Conservation (phyloP, 2,329 filamentous ascomycete species). For the Alternaria dauci region DNA sequence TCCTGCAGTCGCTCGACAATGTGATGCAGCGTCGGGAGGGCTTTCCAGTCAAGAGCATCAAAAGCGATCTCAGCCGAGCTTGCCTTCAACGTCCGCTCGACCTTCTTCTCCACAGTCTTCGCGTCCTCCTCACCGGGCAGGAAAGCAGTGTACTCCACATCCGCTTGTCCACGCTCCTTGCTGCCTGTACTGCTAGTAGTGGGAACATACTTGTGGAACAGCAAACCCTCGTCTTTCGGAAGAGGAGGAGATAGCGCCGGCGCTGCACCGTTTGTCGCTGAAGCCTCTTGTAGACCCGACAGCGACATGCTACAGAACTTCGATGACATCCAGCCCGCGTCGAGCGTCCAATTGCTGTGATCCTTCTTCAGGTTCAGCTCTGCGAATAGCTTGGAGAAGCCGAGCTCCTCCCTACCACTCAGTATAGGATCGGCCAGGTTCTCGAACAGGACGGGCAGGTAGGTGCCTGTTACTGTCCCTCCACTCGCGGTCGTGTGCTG, state of each 20-base stretch:
- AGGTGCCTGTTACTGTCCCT: constrained; percentile 60
- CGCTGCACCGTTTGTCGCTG: constrained; percentile 12
- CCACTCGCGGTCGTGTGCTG: constrained; percentile 63
- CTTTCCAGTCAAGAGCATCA: constrained; percentile 61
- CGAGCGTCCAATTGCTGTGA: constrained; percentile 50
- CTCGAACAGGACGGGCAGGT: constrained; percentile 67
- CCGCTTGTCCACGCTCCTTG: constrained; percentile 57
- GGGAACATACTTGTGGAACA: constrained; percentile 68
- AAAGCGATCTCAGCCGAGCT: constrained; percentile 58
- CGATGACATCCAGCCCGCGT: constrained; percentile 50
- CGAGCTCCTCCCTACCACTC: constrained; percentile 67
- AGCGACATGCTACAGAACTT: constrained; percentile 46
- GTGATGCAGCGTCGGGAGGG: constrained; percentile 68
- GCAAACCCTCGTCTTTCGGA: constrained; percentile 56
- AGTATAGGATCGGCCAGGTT: constrained; percentile 67
- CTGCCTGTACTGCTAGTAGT: constrained; percentile 56
- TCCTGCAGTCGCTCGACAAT: constrained; percentile 62
- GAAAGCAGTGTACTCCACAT: constrained; percentile 63
- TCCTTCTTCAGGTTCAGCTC: constrained; percentile 57
- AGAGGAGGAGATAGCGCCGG: constrained; percentile 6
- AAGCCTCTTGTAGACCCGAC: constrained; percentile 29
- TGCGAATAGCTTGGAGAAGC: constrained; percentile 68
- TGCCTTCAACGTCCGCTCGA: constrained; percentile 49
- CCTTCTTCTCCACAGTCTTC: constrained; percentile 44
- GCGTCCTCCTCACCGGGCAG: constrained; percentile 46